Conservation (phyloP, 495 filamentous ascomycete species). For the Aspergillus heteromorphus region DNA sequence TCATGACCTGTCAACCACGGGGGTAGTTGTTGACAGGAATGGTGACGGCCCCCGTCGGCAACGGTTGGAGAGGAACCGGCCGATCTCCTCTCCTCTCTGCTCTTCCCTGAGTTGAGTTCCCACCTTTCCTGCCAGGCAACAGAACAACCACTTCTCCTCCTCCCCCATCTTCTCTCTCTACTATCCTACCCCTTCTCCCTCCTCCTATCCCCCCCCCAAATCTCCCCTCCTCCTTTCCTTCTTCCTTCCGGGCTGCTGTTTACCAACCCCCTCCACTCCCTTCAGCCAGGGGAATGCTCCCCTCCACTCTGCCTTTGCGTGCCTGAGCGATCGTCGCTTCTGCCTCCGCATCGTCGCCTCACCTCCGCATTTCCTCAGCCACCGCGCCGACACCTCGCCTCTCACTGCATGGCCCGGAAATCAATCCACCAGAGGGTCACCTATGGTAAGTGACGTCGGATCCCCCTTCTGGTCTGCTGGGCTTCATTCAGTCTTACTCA, state of each 20-base stretch:
- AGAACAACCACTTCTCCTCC: slow-evolving; percentile 2
- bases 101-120: not conserved
- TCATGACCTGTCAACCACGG: no score
- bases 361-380: slow-evolving; percentile 15
- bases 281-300: slow-evolving; percentile 4
- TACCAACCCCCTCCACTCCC: not conserved
- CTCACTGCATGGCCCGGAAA: slow-evolving; percentile 45
- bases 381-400: slow-evolving; percentile 3
- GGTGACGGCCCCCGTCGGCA: not conserved
- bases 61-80: no score
- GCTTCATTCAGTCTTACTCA: slow-evolving; percentile 55
- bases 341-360: slow-evolving; percentile 33
- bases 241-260: not conserved
- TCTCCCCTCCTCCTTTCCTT: slow-evolving; percentile 1
- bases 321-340: slow-evolving; percentile 21
- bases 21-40: no score
- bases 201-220: not conserved
- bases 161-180: slow-evolving; percentile 17
- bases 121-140: slow-evolving; percentile 11
- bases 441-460: slow-evolving; percentile 37
- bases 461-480: not conserved
- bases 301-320: slow-evolving; percentile 1
- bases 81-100: no score
- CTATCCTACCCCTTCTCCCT: slow-evolving; percentile 16
- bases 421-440: slow-evolving; percentile 46